A percentile compares a stretch with the other conserved stretches of the same genome.
Conservation (phyloP, 2,329 filamentous ascomycete genomes). For the Fonsecaea multimorphosa region DNA sequence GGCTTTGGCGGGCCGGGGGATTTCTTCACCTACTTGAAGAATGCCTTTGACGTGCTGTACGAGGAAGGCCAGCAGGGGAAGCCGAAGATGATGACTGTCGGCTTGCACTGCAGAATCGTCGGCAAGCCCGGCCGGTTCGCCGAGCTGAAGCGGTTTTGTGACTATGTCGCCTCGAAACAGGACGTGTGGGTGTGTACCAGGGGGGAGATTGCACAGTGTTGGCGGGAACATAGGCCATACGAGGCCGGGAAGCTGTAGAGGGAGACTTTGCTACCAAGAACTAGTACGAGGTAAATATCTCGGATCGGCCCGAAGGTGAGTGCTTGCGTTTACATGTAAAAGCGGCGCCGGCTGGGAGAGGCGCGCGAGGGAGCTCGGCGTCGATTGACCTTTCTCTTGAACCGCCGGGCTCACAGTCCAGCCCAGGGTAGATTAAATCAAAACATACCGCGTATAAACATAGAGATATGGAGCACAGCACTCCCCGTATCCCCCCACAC, state of each 20-base stretch:
- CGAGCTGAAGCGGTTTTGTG: conserved; percentile 42
- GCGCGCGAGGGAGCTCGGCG: too few species aligned
- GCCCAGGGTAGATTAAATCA: too few species aligned
- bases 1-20: not conserved
- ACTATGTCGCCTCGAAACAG: not conserved
- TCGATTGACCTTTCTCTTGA: too few species aligned
- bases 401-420: too few species aligned
- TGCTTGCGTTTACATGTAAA: too few species aligned
- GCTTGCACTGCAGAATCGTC: conserved; percentile 60
- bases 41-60: conserved; percentile 60
- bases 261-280: not conserved
- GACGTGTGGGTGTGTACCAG: not conserved
- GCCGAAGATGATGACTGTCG: conserved; percentile 65
- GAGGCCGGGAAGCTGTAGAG: not conserved
- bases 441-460: too few species aligned
- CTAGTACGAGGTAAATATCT: too few species aligned
- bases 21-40: not conserved
- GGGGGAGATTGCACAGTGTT: not conserved
- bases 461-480: not conserved
- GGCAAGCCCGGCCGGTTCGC: conserved; percentile 59
- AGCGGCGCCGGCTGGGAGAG: too few species aligned
- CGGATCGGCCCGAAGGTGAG: not conserved
- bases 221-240: not conserved
- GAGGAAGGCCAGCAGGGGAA: conserved; percentile 56
- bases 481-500: not conserved